Base-by-base conservation (phyloP, 2,329 filamentous ascomycete species). In the Sporothrix pseudoabietina region DNA sequence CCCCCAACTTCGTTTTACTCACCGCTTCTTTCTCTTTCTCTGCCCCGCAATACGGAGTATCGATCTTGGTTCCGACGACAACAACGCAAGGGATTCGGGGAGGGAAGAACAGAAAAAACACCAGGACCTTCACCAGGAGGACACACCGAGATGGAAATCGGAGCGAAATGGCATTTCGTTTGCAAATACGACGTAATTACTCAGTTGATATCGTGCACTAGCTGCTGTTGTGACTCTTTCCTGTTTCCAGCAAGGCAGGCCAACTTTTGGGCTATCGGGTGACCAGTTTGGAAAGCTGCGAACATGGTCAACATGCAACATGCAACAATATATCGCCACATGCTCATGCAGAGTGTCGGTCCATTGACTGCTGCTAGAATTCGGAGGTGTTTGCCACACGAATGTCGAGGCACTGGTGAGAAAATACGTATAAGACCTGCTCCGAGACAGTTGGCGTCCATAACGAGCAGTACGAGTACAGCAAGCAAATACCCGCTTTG, bases 1-100 rank as follows among this genome's bases (percentile, higher is more conserved):
- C 26, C 41, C 26, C 30, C 65, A 35, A 55, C 30, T 30, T 22
- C 41, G 12, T 26, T 72, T 41, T 57, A 16, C 52, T 72, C 71
- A 72, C 71, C 71, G 71, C 71, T 69, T 72, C 71, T 72, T 72
- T 39, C 47, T 54, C 35, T 72, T 72, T 39, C 47, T 54, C 35
- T 0, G 71, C 71, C 71, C 71, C 71, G 71, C 71, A 66, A 66
- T 68, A n/a, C n/a, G n/a, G n/a, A n/a, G n/a, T n/a, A 69, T 35
- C 30, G 57, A 54, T 71, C 55, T 71, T 49, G 30, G 44, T 57
- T 44, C 14, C 30, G 47, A 69, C 9, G 44, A 68, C 44, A 52
- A 52, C 66, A 44, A 63, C 16, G 57, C 30, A 71, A 71, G 70
- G 69, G 65, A 16, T 9, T 26, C 22, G 10, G 22, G 22, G 26